Conservation (phyloP, 805 yeast genomes). For the Zygosaccharomyces gambellarensis region DNA sequence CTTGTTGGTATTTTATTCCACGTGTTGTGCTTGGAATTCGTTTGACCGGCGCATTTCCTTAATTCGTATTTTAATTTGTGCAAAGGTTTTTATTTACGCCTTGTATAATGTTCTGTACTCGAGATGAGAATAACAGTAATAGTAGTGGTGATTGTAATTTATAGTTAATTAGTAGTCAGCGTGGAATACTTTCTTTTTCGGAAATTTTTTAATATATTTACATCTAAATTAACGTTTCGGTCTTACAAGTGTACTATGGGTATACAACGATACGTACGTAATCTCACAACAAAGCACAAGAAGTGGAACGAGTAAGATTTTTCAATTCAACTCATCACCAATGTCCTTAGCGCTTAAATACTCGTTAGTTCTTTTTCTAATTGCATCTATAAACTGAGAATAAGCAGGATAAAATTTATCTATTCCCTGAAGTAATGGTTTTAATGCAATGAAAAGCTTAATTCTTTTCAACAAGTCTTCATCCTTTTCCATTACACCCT, state of each 20-base stretch:
- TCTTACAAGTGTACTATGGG: neutral
- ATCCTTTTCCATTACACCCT: constrained; percentile 24
- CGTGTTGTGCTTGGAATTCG: neutral
- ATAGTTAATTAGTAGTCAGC: neutral
- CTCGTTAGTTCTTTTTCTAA: constrained; percentile 36
- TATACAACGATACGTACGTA: no score
- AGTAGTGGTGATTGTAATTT: neutral
- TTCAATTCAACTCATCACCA: constrained; percentile 15
- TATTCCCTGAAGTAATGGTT: constrained; percentile 51
- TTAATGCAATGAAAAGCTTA: constrained; percentile 44
- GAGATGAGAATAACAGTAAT: neutral
- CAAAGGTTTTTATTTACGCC: neutral
- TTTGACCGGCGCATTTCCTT: neutral
- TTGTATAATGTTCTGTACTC: neutral
- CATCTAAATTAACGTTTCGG: neutral
- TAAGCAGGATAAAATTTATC: constrained; percentile 48
- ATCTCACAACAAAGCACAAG: neutral
- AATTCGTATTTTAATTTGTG: neutral
- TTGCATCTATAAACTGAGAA: constrained; percentile 42
- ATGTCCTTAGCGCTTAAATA: constrained; percentile 32
- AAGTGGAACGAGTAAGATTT: neutral
- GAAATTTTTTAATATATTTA: neutral
- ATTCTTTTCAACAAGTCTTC: constrained; percentile 40
- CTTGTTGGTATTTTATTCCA: neutral
- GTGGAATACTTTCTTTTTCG: neutral